Evolutionary conservation across 306 rosid genomes (phyloP).

Genomic region (Coriaria nepalensis): DNA sequence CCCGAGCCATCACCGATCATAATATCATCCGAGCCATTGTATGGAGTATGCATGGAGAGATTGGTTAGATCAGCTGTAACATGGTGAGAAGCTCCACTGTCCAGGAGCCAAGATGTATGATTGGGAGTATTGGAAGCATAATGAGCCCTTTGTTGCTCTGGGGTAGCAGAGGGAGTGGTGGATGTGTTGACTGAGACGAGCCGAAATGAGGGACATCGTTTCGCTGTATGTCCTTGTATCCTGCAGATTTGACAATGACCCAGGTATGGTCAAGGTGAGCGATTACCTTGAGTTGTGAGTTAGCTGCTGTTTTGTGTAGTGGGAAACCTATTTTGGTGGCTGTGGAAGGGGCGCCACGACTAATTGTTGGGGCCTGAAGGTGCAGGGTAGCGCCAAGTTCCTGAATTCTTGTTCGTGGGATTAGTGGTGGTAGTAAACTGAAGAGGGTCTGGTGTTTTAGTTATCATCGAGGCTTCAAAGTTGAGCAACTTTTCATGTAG

Average conservation of each 20-base stretch:
- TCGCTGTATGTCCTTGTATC: not conserved
- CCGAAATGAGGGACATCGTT: not conserved
- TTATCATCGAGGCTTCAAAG: too few species aligned
- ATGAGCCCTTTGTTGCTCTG: not conserved
- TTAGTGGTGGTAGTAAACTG: too few species aligned
- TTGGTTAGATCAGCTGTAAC: not conserved
- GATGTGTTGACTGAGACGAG: not conserved
- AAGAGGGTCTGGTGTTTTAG: too few species aligned
- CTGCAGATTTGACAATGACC: not conserved
- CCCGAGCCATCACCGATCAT: not conserved
- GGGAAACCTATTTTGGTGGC: too few species aligned
- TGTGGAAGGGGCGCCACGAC: too few species aligned
- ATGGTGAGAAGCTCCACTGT: not conserved
- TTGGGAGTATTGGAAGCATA: not conserved
- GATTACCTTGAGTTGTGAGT: too few species aligned
- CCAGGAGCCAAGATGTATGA: not conserved
- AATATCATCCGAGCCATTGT: not conserved
- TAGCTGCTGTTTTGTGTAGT: too few species aligned
- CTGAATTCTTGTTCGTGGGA: too few species aligned
- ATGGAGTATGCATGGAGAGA: not conserved
- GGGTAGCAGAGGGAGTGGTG: not conserved
- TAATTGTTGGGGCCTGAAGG: too few species aligned
- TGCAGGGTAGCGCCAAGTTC: too few species aligned
- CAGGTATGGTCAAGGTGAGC: not conserved
- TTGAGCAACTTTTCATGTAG: too few species aligned